Evolutionary conservation across 371 early-diverging fungal species (phyloP), one percentile per base, ranked within the genome.

Genomic region (Coelomomyces lativittatus): DNA sequence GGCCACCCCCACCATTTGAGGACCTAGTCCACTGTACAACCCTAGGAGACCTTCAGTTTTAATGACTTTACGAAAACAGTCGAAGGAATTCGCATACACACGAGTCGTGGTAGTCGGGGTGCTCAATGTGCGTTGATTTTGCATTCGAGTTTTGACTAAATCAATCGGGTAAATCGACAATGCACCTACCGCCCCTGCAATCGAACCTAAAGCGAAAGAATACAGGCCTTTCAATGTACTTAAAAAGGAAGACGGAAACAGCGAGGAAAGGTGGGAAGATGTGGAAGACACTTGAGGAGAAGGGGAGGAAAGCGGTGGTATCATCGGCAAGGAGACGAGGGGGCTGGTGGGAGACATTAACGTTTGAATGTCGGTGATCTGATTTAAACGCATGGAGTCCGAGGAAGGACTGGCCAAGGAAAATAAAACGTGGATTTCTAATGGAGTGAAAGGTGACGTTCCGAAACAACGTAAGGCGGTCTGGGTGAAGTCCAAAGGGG

Each of bases 61-160:
- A 48, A 91, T 47, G 15, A 95, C 96, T 55, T 91, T 91, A 51
- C 79, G 68, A 70, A 95, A 95, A 59, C 92, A 91, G 59, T 91
- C 90, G 45, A 80, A 57, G 58, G 83, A 80, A 72, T 92, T 91
- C 62, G 81, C 86, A 72, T 95, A 95, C 46, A 90, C 51, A 44
- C 87, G 60, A 56, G 90, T 86, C 41, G 91, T 91, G 19, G 88
- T 90, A 4, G 89, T 82, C 37, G 79, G 80, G 31, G 83, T 80
- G n/a, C n/a, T n/a, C n/a, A n/a, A n/a, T n/a, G n/a, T n/a, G 27
- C 96, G 79, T 57, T 95, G 93, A 62, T 95, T 95, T 59, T 95
- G 96, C 91, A 95, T 89, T 41, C 96, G 78, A 0, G 96, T 95
- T 63, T 95, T 95, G 50, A 95, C 93, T 49, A 95, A 63, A 67